These are phyloP conservation scores for Ganoderma sinense DNA, from an alignment of 1,284 basidiomycete genomes.

Conservation along the genomic window DNA sequence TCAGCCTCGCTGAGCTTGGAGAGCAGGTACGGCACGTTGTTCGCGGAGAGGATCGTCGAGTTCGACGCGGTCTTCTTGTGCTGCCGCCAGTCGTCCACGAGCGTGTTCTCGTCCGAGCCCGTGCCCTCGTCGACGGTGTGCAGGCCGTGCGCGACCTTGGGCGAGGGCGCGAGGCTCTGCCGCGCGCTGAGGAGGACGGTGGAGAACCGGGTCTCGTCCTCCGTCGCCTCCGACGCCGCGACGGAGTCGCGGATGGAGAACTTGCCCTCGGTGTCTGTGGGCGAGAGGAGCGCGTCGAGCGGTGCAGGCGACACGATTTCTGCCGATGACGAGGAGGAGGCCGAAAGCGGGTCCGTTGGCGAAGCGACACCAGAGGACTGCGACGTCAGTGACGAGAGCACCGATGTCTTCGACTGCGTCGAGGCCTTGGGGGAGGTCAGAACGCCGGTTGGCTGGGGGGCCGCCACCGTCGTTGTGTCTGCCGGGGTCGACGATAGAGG, in stretches of 20 bases:
- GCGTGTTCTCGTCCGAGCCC: constrained; percentile 31
- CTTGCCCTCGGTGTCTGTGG: constrained; percentile 37
- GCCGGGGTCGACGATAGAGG: neutral
- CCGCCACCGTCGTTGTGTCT: neutral
- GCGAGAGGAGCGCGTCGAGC: constrained; percentile 53
- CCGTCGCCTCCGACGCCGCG: constrained; percentile 64
- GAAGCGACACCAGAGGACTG: neutral
- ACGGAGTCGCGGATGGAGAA: constrained; percentile 49
- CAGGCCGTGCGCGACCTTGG: constrained; percentile 28
- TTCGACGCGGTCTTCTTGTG: constrained; percentile 74
- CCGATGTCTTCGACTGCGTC: neutral
- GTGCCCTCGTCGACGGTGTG: constrained; percentile 34
- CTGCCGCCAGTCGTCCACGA: constrained; percentile 30
- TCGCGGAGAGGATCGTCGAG: constrained; percentile 60
- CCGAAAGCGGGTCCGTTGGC: neutral
- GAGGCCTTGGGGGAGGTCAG: neutral
- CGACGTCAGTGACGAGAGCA: neutral
- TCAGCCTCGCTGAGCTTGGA: constrained; percentile 53
- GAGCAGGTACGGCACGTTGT: constrained; percentile 58
- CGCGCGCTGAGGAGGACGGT: constrained; percentile 56
- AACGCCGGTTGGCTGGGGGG: neutral
- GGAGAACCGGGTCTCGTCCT: constrained; percentile 68
- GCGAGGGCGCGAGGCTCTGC: constrained; percentile 39
- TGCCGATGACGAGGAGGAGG: neutral
- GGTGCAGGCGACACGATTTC: constrained; percentile 1